These are phyloP conservation scores for Dicorynia guianensis DNA, from an alignment of 306 rosid genomes.

Conservation along the genomic window DNA sequence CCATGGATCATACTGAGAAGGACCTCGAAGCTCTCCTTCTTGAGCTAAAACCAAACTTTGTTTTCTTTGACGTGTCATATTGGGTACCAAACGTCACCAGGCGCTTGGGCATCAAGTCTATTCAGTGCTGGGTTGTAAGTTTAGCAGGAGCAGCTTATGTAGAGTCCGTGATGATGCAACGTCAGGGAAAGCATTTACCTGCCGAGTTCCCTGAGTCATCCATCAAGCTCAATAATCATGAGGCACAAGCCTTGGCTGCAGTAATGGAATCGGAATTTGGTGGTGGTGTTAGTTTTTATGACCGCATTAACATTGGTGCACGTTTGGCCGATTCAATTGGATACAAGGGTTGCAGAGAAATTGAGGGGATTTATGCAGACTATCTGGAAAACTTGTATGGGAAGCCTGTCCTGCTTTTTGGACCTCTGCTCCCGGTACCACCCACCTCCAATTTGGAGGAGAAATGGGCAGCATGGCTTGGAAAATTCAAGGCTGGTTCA, in stretches of 20 bases:
- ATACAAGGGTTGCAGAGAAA: slow-evolving; percentile 24
- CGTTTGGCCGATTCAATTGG: background rate
- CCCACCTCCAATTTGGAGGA: slow-evolving; percentile 14
- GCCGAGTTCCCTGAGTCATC: background rate
- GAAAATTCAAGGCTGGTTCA: background rate
- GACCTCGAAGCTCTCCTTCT: background rate
- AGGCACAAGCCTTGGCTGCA: background rate
- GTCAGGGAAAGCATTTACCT: background rate
- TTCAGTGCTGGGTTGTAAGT: slow-evolving; percentile 4
- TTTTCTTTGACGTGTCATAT: slow-evolving; percentile 17
- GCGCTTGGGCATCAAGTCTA: slow-evolving; percentile 6
- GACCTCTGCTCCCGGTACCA: background rate
- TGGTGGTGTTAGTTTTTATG: background rate
- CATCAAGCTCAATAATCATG: background rate
- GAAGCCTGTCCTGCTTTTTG: slow-evolving; percentile 17
- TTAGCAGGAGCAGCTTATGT: background rate
- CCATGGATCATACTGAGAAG: slow-evolving; percentile 14
- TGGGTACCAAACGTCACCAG: slow-evolving; percentile 18
- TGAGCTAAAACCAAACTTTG: slow-evolving; percentile 12
- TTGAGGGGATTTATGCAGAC: background rate
- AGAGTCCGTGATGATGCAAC: background rate
- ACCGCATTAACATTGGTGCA: background rate
- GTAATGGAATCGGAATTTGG: background rate
- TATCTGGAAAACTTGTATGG: background rate
- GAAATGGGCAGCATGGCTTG: slow-evolving; percentile 25